A percentile compares a stretch with the other conserved stretches of the same genome.
Conservation (phyloP, 192 early-diverging fungal species). For the Backusella tarrabulga region DNA sequence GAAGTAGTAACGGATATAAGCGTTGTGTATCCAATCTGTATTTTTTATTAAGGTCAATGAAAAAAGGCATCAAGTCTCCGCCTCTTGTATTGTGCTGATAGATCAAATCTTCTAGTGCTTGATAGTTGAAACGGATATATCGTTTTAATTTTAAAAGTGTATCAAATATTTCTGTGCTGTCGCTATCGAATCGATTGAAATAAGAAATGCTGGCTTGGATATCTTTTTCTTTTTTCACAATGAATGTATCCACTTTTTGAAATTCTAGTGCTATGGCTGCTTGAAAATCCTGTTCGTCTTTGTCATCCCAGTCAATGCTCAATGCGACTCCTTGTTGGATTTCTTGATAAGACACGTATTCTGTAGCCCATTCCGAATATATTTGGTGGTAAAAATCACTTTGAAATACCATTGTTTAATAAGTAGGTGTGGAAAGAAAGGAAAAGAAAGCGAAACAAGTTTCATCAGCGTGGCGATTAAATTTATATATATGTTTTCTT, state of each 20-base stretch:
- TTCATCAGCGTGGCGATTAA: background rate
- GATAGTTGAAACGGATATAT: slow-evolving; percentile 57
- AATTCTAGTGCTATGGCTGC: slow-evolving; percentile 79
- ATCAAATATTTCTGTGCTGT: slow-evolving; percentile 15
- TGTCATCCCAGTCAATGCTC: slow-evolving; percentile 66
- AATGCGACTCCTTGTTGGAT: slow-evolving; percentile 45
- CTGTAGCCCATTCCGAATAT: slow-evolving; percentile 18
- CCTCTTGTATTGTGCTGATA: slow-evolving; percentile 87
- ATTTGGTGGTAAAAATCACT: background rate
- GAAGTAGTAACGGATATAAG: slow-evolving; percentile 45
- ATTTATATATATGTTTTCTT: background rate
- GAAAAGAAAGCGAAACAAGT: background rate
- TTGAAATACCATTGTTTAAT: background rate
- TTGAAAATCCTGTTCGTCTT: slow-evolving; percentile 87
- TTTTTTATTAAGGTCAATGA: slow-evolving; percentile 14
- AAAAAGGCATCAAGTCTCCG: slow-evolving; percentile 23
- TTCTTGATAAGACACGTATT: slow-evolving; percentile 80
- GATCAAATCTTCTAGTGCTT: slow-evolving; percentile 85
- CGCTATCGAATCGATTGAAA: slow-evolving; percentile 47
- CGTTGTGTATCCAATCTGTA: slow-evolving; percentile 63
- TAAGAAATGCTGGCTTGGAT: slow-evolving; percentile 69
- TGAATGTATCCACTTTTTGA: slow-evolving; percentile 75
- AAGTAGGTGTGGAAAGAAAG: background rate
- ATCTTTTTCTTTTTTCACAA: slow-evolving; percentile 67
- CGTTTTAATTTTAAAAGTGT: slow-evolving; percentile 23